Conservation (phyloP, 202 grass and related monocot genomes). For the Setaria viridis region DNA sequence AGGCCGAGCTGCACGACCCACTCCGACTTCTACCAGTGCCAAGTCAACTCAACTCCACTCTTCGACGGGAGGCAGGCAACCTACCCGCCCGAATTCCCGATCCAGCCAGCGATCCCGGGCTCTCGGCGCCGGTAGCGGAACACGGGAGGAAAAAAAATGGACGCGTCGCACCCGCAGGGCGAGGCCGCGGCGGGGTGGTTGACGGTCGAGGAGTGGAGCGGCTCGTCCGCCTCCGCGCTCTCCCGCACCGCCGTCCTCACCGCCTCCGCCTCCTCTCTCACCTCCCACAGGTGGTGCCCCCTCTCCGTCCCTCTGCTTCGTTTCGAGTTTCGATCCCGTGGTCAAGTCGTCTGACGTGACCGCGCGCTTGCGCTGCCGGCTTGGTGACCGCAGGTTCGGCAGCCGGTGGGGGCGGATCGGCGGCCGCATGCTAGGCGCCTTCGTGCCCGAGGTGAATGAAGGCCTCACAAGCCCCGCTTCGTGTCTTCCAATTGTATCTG, state of each 20-base stretch:
- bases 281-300: conserved; percentile 63
- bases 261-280: conserved; percentile 69
- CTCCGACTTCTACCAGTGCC: neutral
- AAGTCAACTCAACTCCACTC: neutral
- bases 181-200: conserved; percentile 48
- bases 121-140: neutral
- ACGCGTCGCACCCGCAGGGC: neutral
- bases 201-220: conserved; percentile 94
- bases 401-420: conserved; percentile 72
- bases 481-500: neutral
- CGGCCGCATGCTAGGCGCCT: conserved; percentile 76
- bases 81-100: neutral
- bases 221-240: conserved; percentile 71
- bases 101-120: neutral
- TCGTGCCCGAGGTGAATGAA: conserved; percentile 79
- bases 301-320: neutral
- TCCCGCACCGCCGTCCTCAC: conserved; percentile 84
- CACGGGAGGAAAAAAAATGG: conserved; percentile 31
- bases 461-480: neutral
- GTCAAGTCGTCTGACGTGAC: conserved; percentile 5
- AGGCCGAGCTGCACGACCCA: too few relatives aligned
- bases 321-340: neutral
- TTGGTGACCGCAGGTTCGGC: conserved; percentile 54
- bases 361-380: neutral
- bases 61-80: neutral